Base-by-base conservation (phyloP, 495 filamentous ascomycete species). In the Podospora pseudopauciseta region DNA sequence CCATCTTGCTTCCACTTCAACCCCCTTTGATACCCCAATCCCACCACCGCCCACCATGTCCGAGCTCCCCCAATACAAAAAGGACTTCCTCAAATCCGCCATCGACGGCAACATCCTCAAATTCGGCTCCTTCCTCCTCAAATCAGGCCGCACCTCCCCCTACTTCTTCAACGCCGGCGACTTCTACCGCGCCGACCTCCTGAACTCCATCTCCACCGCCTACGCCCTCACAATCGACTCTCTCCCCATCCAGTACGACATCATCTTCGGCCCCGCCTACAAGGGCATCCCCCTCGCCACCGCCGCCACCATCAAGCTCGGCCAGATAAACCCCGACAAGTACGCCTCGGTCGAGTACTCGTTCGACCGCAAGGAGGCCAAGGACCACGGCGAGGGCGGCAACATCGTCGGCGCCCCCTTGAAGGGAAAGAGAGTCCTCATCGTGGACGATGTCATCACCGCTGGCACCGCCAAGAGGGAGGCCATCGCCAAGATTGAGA, bases 91-190 rank as follows among this genome's bases (percentile, higher is more conserved):
- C 18, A 78, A 86, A 60, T 85, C 91, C 56, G 86, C 92, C 76
- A 85, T 95, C 73, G 78, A 81, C 53, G 89, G 88, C 79, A 87
- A 87, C 67, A 89, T 92, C 77, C 89, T 97, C 67, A 90, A 89
- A 56, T 97, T 99, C 81, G 94, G 95, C 76, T 88, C 85, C 73
- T 97, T 89, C 84, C 89, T 87, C 65, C 85, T 99, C 70, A 99
- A 99, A 80, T 97, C 94, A 65, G 90, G 90, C 71, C 93, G 95
- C 70, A 86, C 88, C 74, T 97, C 93, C 6, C 94, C 95, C n/a
- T 97, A 98, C 87, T 97, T 99, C 86, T 96, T 98, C 89, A 96
- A 95, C 79, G 92, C 93, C 19, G 92, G 92, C 39, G 86, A 90
- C 71, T 93, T 97, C 82, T 90, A 93, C 82, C 87, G 86, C 26